These are phyloP conservation scores for Talaromyces pinophilus DNA, from an alignment of 2,329 filamentous ascomycete genomes.

Conservation along the genomic window DNA sequence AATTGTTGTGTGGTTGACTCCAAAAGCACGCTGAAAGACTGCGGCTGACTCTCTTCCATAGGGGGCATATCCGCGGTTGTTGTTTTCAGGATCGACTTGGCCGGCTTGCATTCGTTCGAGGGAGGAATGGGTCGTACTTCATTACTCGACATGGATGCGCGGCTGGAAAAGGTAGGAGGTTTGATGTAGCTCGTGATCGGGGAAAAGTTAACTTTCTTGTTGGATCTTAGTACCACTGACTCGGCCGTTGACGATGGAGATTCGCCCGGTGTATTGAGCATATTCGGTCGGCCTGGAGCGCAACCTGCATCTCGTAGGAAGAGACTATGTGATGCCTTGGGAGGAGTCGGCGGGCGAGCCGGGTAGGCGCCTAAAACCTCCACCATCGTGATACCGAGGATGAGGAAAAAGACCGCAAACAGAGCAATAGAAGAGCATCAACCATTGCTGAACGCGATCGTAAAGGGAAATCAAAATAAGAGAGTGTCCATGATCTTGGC, in stretches of 20 bases:
- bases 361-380: conserved; percentile 51
- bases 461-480: not conserved
- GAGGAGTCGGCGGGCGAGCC: conserved; percentile 59
- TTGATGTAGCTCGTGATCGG: conserved; percentile 59
- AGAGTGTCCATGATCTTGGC: not conserved
- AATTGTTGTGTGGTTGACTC: conserved; percentile 82
- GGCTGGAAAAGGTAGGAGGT: conserved; percentile 40
- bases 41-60: conserved; percentile 50
- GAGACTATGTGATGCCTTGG: conserved; percentile 43
- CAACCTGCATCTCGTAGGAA: conserved; percentile 38
- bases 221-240: conserved; percentile 38
- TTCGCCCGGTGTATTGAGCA: conserved; percentile 43
- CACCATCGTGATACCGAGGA: conserved; percentile 40
- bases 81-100: conserved; percentile 82
- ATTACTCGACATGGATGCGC: conserved; percentile 34
- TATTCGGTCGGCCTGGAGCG: conserved; percentile 37
- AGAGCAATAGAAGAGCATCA: conserved; percentile 11
- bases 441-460: conserved; percentile 18
- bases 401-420: conserved; percentile 16
- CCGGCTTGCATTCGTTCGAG: conserved; percentile 55
- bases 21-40: conserved; percentile 74
- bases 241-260: conserved; percentile 46
- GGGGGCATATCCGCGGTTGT: conserved; percentile 44
- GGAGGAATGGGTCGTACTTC: conserved; percentile 47
- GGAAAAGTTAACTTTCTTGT: conserved; percentile 65